A percentile compares a stretch with the other conserved stretches of the same genome.
Evolutionary conservation across 768 basidiomycete species (phyloP).

Genomic region (Tylopilus rubrobrunneus): DNA sequence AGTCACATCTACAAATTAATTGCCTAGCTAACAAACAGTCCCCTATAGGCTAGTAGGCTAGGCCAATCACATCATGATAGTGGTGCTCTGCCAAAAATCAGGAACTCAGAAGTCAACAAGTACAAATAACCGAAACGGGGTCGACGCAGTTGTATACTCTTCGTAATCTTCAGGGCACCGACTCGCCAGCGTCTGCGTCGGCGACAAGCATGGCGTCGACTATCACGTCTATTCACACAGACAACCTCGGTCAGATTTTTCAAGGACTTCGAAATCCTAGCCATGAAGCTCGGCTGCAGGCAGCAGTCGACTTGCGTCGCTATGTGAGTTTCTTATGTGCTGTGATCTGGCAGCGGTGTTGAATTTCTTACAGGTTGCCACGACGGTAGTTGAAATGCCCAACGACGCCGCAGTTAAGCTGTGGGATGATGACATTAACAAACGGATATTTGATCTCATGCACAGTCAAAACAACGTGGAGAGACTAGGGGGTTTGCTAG

Average conservation of each 20-base stretch:
- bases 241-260: conserved; percentile 65
- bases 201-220: conserved; percentile 56
- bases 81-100: conserved; percentile 6
- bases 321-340: conserved; percentile 49
- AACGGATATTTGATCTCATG: conserved; percentile 74
- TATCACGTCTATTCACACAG: conserved; percentile 52
- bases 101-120: conserved; percentile 22
- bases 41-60: too few relatives aligned
- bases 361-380: conserved; percentile 52
- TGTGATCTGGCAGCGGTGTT: conserved; percentile 9
- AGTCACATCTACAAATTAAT: neutral
- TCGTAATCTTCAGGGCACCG: conserved; percentile 8
- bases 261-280: conserved; percentile 59
- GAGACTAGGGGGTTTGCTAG: conserved; percentile 81
- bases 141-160: neutral
- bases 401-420: conserved; percentile 76
- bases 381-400: conserved; percentile 73
- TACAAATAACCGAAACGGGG: conserved; percentile 26
- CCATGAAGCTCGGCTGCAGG: conserved; percentile 59
- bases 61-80: too few relatives aligned
- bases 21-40: neutral
- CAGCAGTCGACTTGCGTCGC: conserved; percentile 68
- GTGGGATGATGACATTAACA: conserved; percentile 84
- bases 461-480: conserved; percentile 77
- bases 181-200: conserved; percentile 4